Evolutionary conservation across 768 basidiomycete genomes (phyloP).

Genomic region (Leccinum barrowsii): DNA sequence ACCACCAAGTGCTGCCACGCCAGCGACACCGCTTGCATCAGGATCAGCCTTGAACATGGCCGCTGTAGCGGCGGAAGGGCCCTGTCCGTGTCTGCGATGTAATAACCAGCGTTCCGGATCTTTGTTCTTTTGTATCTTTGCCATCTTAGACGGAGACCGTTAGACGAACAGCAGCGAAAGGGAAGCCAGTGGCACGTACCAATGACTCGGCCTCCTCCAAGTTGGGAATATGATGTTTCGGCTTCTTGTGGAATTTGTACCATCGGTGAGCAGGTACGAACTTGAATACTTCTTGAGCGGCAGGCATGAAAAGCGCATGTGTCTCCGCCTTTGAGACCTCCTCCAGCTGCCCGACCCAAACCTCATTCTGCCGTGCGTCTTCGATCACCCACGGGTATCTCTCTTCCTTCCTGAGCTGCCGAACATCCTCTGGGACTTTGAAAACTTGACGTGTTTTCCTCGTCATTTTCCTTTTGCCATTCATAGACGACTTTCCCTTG

Average conservation of each 20-base stretch:
- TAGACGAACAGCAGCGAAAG: not conserved
- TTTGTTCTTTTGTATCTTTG: slow-evolving; percentile 63
- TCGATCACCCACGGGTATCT: slow-evolving; percentile 92
- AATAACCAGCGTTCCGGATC: slow-evolving; percentile 72
- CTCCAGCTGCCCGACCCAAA: slow-evolving; percentile 82
- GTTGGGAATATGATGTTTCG: slow-evolving; percentile 68
- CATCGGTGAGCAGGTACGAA: slow-evolving; percentile 85
- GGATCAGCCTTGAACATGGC: slow-evolving; percentile 70
- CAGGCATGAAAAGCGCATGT: slow-evolving; percentile 82
- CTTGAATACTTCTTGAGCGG: slow-evolving; percentile 77
- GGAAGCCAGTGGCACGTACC: slow-evolving; percentile 38
- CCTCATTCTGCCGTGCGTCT: slow-evolving; percentile 64
- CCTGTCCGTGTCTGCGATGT: slow-evolving; percentile 56
- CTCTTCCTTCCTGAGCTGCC: slow-evolving; percentile 81
- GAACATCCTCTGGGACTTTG: slow-evolving; percentile 70
- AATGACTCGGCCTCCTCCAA: slow-evolving; percentile 65
- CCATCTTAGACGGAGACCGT: slow-evolving; percentile 18
- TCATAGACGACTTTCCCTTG: slow-evolving; percentile 42
- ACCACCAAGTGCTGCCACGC: slow-evolving; percentile 41
- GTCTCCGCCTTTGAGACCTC: slow-evolving; percentile 68
- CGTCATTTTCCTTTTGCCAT: slow-evolving; percentile 70
- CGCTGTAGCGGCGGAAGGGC: slow-evolving; percentile 56
- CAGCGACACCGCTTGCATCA: slow-evolving; percentile 41
- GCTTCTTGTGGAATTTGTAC: slow-evolving; percentile 90
- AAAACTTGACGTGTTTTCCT: slow-evolving; percentile 84